These are phyloP conservation scores for Larix kaempferi DNA, from an alignment of 75 land plant species.

Conservation along the genomic window DNA sequence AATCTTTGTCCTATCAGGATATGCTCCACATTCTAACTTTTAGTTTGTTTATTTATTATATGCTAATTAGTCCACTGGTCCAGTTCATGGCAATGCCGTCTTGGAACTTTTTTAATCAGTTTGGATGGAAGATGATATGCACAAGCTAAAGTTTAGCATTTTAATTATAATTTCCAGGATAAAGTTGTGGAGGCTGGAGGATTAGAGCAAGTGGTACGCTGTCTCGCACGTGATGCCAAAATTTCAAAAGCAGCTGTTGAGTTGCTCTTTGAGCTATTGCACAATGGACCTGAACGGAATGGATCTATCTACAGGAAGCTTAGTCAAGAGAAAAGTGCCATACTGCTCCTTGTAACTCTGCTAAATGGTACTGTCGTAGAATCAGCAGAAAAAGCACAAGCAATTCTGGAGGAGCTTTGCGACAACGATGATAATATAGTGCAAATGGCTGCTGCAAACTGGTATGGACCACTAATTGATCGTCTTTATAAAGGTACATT, in stretches of 20 bases:
- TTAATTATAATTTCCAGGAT: slow-evolving; percentile 13
- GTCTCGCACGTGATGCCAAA: slow-evolving; percentile 31
- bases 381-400: slow-evolving; percentile 40
- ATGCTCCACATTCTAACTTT: not conserved
- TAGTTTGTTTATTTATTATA: not conserved
- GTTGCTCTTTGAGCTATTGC: slow-evolving; percentile 42
- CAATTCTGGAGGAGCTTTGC: slow-evolving; percentile 28
- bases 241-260: slow-evolving; percentile 39
- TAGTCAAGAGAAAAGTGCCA: slow-evolving; percentile 26
- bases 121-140: not conserved
- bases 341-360: slow-evolving; percentile 42
- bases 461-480: slow-evolving; percentile 46
- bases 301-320: slow-evolving; percentile 24
- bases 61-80: not conserved
- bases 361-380: slow-evolving; percentile 26
- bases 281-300: slow-evolving; percentile 22
- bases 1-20: not conserved
- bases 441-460: slow-evolving; percentile 40
- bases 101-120: not conserved
- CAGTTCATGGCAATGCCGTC: not conserved
- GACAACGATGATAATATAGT: slow-evolving; percentile 43
- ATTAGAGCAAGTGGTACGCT: slow-evolving; percentile 39
- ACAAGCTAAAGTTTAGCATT: not conserved
- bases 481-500: slow-evolving; percentile 36
- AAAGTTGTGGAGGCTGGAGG: slow-evolving; percentile 39